Conservation (phyloP, 2,329 filamentous ascomycete species). For the Arachnopeziza araneosa region DNA sequence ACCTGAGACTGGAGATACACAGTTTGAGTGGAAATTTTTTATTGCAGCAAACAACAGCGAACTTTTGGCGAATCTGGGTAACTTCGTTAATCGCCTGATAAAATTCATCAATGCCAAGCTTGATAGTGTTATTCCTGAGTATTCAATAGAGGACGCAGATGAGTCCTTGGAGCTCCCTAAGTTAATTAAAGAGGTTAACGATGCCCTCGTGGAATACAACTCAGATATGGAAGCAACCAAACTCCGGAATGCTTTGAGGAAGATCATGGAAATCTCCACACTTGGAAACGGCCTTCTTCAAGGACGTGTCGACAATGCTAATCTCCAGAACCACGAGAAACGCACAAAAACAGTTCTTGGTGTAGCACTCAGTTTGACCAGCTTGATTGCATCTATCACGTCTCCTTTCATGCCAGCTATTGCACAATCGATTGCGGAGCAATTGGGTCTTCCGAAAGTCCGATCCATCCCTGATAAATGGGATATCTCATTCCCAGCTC, state of each 20-base stretch:
- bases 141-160: slow-evolving; percentile 47
- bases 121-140: slow-evolving; percentile 62
- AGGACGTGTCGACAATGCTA: slow-evolving; percentile 39
- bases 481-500: slow-evolving; percentile 50
- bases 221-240: slow-evolving; percentile 65
- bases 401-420: slow-evolving; percentile 84
- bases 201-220: slow-evolving; percentile 60
- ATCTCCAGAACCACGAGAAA: slow-evolving; percentile 33
- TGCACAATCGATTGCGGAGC: slow-evolving; percentile 66
- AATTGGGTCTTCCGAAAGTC: slow-evolving; percentile 56
- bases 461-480: slow-evolving; percentile 63
- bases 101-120: slow-evolving; percentile 72
- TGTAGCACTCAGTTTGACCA: slow-evolving; percentile 76
- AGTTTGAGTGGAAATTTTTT: slow-evolving; percentile 86
- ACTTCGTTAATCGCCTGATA: slow-evolving; percentile 68
- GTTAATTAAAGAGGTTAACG: slow-evolving; percentile 53
- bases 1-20: slow-evolving; percentile 79
- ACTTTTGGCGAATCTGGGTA: slow-evolving; percentile 67
- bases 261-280: slow-evolving; percentile 61
- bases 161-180: slow-evolving; percentile 44
- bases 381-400: slow-evolving; percentile 73
- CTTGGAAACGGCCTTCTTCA: slow-evolving; percentile 53
- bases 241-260: slow-evolving; percentile 60
- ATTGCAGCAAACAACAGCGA: slow-evolving; percentile 84
- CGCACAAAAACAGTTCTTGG: slow-evolving; percentile 49